Conservation (phyloP, 2,329 filamentous ascomycete species). For the Aspergillus vadensis region DNA sequence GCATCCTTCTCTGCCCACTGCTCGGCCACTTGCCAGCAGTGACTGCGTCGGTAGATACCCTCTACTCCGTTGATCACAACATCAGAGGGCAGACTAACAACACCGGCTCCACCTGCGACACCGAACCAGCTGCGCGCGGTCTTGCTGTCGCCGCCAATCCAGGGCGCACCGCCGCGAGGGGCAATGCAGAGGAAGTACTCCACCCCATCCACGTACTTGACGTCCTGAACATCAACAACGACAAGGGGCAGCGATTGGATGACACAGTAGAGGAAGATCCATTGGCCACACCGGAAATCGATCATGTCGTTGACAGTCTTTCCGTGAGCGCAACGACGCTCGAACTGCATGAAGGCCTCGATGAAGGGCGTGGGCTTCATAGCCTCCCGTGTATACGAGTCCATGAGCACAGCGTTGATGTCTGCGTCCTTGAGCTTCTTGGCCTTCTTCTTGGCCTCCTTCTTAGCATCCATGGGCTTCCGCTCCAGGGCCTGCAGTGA, state of each 20-base stretch:
- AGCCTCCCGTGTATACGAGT: constrained; percentile 77
- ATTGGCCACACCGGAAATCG: constrained; percentile 53
- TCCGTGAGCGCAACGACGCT: constrained; percentile 46
- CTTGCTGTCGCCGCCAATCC: constrained; percentile 50
- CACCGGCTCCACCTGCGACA: constrained; percentile 62
- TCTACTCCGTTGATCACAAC: constrained; percentile 68
- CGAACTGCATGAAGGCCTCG: constrained; percentile 52
- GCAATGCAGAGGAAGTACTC: constrained; percentile 55
- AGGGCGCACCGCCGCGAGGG: constrained; percentile 51
- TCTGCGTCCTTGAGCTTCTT: constrained; percentile 78
- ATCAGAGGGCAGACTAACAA: constrained; percentile 65
- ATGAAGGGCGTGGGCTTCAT: constrained; percentile 52
- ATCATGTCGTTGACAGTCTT: constrained; percentile 49
- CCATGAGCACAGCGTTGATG: constrained; percentile 72
- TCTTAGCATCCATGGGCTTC: constrained; percentile 68
- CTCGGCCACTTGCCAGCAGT: constrained; percentile 68
- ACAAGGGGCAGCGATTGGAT: constrained; percentile 53
- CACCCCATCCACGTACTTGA: constrained; percentile 48
- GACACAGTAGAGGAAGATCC: constrained; percentile 55
- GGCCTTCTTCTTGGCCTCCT: constrained; percentile 70
- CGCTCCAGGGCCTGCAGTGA: constrained; percentile 66
- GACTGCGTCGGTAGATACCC: constrained; percentile 67
- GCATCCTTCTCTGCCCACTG: constrained; percentile 57
- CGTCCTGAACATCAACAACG: constrained; percentile 51
- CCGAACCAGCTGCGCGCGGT: constrained; percentile 52